A percentile compares a stretch with the other conserved stretches of the same genome.
Evolutionary conservation across 1,284 basidiomycete genomes (phyloP).

Genomic region (Trametes versicolor): DNA sequence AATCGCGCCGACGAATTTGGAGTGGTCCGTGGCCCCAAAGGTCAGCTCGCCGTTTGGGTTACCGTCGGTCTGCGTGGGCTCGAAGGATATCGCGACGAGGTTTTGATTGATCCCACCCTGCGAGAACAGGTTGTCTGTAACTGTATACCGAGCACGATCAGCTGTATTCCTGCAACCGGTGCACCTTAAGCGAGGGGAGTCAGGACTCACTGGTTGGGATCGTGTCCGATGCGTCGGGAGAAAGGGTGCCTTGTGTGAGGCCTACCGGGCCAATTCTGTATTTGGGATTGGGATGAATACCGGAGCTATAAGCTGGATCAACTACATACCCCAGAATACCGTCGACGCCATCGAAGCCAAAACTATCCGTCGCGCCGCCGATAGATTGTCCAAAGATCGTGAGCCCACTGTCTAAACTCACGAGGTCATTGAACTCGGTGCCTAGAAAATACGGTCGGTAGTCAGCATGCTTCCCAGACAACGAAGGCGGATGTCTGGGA

Average conservation of each 20-base stretch:
- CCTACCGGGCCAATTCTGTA: conserved; percentile 57
- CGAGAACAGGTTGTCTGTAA: conserved; percentile 48
- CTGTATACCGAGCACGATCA: conserved; percentile 20
- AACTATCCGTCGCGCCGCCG: conserved; percentile 58
- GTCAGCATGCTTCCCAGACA: too few relatives aligned
- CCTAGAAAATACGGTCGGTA: conserved; percentile 27
- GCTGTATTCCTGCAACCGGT: neutral
- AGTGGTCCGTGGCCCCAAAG: conserved; percentile 58
- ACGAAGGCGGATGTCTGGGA: neutral
- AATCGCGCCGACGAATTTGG: conserved; percentile 56
- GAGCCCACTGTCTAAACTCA: conserved; percentile 45
- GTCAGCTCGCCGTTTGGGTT: conserved; percentile 56
- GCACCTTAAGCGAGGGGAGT: too few relatives aligned
- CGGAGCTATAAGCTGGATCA: neutral
- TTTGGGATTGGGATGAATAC: conserved; percentile 8
- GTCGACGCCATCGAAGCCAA: conserved; percentile 55
- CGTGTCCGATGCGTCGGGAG: conserved; percentile 22
- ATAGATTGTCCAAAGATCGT: conserved; percentile 60
- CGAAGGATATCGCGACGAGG: conserved; percentile 59
- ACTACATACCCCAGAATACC: conserved; percentile 59
- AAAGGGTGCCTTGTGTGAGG: conserved; percentile 51
- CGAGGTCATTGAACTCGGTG: conserved; percentile 56
- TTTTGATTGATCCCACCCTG: conserved; percentile 54
- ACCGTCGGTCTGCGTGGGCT: conserved; percentile 48
- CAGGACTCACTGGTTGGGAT: conserved; percentile 38